Base-by-base conservation (phyloP, 2,329 filamentous ascomycete genomes). In the Hymenoscyphus repandus region DNA sequence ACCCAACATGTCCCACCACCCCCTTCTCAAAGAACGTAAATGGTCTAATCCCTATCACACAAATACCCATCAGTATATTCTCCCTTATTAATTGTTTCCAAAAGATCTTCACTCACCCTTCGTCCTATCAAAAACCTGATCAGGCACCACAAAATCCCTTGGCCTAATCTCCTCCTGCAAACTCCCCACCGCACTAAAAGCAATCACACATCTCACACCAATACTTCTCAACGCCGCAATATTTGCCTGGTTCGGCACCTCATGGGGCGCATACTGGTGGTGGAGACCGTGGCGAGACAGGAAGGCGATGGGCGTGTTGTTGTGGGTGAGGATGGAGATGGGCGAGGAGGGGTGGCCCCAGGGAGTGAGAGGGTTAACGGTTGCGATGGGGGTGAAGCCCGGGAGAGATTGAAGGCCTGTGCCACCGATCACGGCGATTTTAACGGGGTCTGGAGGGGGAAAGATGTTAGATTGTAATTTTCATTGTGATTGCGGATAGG, bases 11-110 rank as follows among this genome's bases (percentile, higher is more conserved):
- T 34, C 88, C 90, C 13, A 99, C 93, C 59, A 96, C 82, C 30
- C 93, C 93, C 59, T 82, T 82, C 71, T 92, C 88, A 68, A 97
- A 99, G 75, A 96, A 99, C 22, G 93, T 97, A 70, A 92, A 96
- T 2, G 92, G 90, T 6, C 93, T 80, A 56, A 96, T 78, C 48
- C 92, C 62, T 64, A 45, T 18, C 9, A 15, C 13, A 43, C 22
- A 30, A 17, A 44, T 31, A 18, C 9, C 12, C 32, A 51, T 42
- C 30, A 47, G 17, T 37, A 15, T 31, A 18, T 33, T 22, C 17
- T 34, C 17, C 27, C 42, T 30, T 27, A n/a, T 12, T 4, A 9
- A 15, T 20, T n/a, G 5, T 6, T 13, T 18, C 31, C 45, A 7
- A 6, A 13, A 20, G 9, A 11, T 30, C 30, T 13, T 10, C 20